phyloP scores from a whole-genome alignment of 1,284 basidiomycete species.

The Takashimella tepidaria region DNA sequence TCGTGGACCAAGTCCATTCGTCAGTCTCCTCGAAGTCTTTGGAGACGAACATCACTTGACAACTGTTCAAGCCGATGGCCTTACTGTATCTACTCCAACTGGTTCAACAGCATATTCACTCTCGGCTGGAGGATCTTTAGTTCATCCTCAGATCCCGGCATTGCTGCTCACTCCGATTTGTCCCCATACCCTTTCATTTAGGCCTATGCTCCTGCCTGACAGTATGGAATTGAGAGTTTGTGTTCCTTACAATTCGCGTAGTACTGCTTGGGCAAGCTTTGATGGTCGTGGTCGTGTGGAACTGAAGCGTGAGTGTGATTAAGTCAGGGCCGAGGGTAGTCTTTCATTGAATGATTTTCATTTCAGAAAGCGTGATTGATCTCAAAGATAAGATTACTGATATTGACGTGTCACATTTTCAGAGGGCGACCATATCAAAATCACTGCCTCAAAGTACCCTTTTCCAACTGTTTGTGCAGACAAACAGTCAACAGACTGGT shows the following conservation, averaged over 20 bases:
- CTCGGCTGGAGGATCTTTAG: conserved; percentile 95
- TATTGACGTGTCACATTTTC: conserved; percentile 9
- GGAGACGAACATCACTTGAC: conserved; percentile 99
- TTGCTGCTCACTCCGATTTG: conserved; percentile 97
- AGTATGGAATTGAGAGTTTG: conserved; percentile 98
- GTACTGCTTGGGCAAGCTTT: conserved; percentile 98
- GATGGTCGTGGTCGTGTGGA: conserved; percentile 96
- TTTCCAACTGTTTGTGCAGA: conserved; percentile 98
- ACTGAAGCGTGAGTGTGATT: conserved; percentile 81
- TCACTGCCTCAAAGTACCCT: conserved; percentile 94
- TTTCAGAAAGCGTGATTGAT: background rate
- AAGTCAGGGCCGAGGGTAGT: too few species aligned
- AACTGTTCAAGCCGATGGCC: conserved; percentile 95
- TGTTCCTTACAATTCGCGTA: conserved; percentile 95
- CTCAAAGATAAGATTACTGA: background rate
- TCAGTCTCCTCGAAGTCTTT: conserved; percentile 91
- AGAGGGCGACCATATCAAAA: conserved; percentile 99
- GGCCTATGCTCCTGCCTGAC: conserved; percentile 96
- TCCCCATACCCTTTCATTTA: conserved; percentile 96
- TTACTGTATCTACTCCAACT: conserved; percentile 93
- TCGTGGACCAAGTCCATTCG: conserved; percentile 95
- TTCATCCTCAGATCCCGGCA: conserved; percentile 96
- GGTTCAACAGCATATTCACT: conserved; percentile 97
- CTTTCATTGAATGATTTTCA: too few species aligned
- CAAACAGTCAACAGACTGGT: conserved; percentile 98